phyloP scores from a whole-genome alignment of 1,284 basidiomycete species.

The Calocybe gambosa region DNA sequence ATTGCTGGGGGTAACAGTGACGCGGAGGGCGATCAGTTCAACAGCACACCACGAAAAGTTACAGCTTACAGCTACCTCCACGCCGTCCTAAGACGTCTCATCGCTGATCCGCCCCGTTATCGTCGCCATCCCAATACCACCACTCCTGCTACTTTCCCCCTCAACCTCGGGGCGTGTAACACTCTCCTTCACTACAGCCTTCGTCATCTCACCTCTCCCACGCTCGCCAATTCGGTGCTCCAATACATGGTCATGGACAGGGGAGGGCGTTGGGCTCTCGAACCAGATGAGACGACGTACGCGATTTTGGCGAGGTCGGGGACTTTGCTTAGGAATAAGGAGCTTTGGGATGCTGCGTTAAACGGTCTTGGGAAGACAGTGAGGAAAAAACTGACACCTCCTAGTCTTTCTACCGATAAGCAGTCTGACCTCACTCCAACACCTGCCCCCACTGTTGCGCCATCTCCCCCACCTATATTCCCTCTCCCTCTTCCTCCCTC shows the following conservation, averaged over 20 bases:
- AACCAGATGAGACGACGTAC: constrained; percentile 43
- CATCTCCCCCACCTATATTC: background rate
- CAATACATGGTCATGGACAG: constrained; percentile 47
- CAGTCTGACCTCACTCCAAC: background rate
- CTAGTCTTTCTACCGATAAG: background rate
- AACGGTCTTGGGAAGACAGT: constrained; percentile 11
- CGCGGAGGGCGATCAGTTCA: constrained; percentile 11
- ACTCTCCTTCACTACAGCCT: constrained; percentile 61
- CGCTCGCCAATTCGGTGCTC: constrained; percentile 41
- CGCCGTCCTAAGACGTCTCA: constrained; percentile 43
- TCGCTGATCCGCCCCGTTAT: constrained; percentile 26
- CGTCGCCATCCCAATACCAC: constrained; percentile 8
- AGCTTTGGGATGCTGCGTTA: constrained; percentile 33
- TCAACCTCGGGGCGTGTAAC: constrained; percentile 50
- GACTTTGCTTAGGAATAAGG: constrained; percentile 43
- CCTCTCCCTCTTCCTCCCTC: background rate
- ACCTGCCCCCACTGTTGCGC: background rate
- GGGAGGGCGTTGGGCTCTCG: constrained; percentile 24
- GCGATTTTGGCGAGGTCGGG: constrained; percentile 54
- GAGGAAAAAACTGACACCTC: background rate
- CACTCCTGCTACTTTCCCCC: constrained; percentile 21
- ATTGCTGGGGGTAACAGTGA: constrained; percentile 19
- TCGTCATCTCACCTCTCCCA: constrained; percentile 47
- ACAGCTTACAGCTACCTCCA: constrained; percentile 56
- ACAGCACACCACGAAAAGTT: constrained; percentile 24